Evolutionary conservation across 768 basidiomycete species (phyloP).

Genomic region (Phanerochaete carnosa): DNA sequence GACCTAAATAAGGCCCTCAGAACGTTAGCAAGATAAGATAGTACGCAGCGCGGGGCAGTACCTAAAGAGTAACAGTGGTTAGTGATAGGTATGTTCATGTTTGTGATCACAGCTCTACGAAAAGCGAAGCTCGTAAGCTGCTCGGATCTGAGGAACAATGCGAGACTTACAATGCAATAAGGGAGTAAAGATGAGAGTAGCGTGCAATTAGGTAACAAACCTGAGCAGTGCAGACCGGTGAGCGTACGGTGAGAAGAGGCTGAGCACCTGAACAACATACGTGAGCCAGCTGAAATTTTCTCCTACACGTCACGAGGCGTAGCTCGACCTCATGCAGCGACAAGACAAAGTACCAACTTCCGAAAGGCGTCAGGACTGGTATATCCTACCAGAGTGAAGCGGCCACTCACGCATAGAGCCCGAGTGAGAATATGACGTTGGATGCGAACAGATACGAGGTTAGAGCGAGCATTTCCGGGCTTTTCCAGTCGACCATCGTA

Average conservation of each 20-base stretch:
- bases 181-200: constrained; percentile 2
- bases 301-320: constrained; percentile 4
- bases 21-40: background rate
- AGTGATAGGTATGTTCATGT: background rate
- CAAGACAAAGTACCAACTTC: background rate
- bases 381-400: background rate
- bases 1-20: background rate
- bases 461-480: constrained; percentile 2
- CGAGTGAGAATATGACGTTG: constrained; percentile 12
- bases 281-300: constrained; percentile 5
- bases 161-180: constrained; percentile 8
- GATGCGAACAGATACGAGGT: constrained; percentile 8
- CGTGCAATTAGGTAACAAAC: constrained; percentile 10
- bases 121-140: background rate
- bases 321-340: constrained; percentile 5
- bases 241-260: background rate
- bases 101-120: background rate
- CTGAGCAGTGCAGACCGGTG: background rate
- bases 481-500: constrained; percentile 13
- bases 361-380: background rate
- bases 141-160: too few relatives aligned
- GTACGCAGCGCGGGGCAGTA: background rate
- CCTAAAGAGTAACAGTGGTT: background rate
- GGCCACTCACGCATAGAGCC: constrained; percentile 12
- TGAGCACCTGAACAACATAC: background rate